Evolutionary conservation across 148 eudicot genomes (phyloP), one percentile per base, ranked within the genome.

Genomic region (Camellia japonica): DNA sequence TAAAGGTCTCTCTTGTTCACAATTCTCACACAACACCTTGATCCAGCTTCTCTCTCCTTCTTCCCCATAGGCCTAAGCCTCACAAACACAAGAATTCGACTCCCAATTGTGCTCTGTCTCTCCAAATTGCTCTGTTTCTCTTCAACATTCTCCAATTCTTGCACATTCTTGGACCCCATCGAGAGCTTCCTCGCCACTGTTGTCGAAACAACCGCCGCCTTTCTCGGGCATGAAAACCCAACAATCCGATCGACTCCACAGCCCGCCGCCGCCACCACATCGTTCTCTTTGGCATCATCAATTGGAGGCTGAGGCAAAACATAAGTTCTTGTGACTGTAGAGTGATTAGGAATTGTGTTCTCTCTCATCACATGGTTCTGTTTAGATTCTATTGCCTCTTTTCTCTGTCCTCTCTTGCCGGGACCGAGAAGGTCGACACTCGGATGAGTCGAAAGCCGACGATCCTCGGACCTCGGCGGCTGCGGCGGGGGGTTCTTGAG

Each of bases 21-120:
- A 75, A 94, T 86, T 52, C 90, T 67, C 6, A 94, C 92, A 60
- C 97, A 94, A 64, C 88, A 82, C 78, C 93, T 76, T 13, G 87
- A 84, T 59, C 94, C 97, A 12, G 68, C 79, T 3, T 94, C 98
- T 20, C 81, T 94, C 81, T 94, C 98, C 80, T 82, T 94, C 83
- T 86, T 94, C 87, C 77, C 83, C 91, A 94, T 87, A 0, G 98
- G 98, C 85, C 98, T 91, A 56, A 92, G 88, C 86, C 98, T 90
- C 85, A 94, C 97, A 85, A 90, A 94, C 51, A 92, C 98, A 83
- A 90, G 86, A 79, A 94, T 91, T 75, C 93, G 85, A 76, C 87
- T 86, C 49, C 81, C 84, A 11, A 49, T 7, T 49, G 52, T 49
- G 52, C 52, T 49, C 52, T 49, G 52, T 30, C 38, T 30, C 38